Evolutionary conservation across 2,329 filamentous ascomycete species (phyloP).

Genomic region (Fonsecaea multimorphosa): DNA sequence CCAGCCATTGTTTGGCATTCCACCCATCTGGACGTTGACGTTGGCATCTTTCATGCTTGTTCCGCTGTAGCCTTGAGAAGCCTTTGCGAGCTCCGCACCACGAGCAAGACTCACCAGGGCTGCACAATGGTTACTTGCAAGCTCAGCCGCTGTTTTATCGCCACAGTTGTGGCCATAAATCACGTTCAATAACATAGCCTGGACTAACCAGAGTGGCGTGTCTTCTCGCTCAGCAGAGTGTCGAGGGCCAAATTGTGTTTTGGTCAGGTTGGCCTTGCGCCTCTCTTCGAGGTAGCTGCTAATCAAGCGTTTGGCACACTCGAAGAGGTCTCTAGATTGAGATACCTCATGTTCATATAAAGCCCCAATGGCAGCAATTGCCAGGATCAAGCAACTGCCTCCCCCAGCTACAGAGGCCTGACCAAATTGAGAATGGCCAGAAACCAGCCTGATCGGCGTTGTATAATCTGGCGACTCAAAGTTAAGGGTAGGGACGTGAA

Average conservation of each 20-base stretch:
- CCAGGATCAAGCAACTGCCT: conserved; percentile 82
- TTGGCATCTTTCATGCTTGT: conserved; percentile 41
- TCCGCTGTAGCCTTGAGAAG: conserved; percentile 41
- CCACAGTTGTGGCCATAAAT: conserved; percentile 95
- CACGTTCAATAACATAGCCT: conserved; percentile 95
- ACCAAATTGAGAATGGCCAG: conserved; percentile 57
- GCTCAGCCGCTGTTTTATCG: conserved; percentile 87
- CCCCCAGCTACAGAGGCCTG: conserved; percentile 70
- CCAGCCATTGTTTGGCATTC: conserved; percentile 53
- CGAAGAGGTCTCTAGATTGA: conserved; percentile 83
- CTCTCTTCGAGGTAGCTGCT: conserved; percentile 90
- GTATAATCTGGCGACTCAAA: conserved; percentile 79
- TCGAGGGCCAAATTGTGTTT: conserved; percentile 58
- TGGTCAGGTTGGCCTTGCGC: conserved; percentile 79
- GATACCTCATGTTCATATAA: conserved; percentile 85
- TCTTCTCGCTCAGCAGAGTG: conserved; percentile 51
- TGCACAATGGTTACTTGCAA: conserved; percentile 89
- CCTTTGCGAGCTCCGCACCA: conserved; percentile 76
- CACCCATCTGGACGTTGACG: conserved; percentile 49
- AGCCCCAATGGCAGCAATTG: conserved; percentile 84
- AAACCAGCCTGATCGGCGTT: conserved; percentile 64
- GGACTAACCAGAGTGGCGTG: conserved; percentile 90
- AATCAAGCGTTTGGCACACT: conserved; percentile 94
- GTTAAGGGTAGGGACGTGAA: conserved; percentile 88
- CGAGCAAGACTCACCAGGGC: conserved; percentile 89